Evolutionary conservation across 2,329 filamentous ascomycete species (phyloP), one percentile per base, ranked within the genome.

Genomic region (Pseudogymnoascus sp.): DNA sequence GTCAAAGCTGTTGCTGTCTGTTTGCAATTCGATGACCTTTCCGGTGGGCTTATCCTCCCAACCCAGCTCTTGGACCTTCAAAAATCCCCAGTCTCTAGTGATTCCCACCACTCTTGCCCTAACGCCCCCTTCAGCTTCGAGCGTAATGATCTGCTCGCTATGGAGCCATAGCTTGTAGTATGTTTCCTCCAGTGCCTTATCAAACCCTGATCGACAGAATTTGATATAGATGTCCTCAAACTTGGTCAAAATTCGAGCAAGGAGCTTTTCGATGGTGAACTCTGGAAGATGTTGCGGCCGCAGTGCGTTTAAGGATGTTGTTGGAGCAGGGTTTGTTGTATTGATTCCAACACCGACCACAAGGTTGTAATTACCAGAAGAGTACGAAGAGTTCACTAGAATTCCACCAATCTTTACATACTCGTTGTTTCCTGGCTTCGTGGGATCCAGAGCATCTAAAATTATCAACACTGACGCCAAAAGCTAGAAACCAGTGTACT

Each of bases 1-100:
- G 75, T 99, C 94, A 77, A 99, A 99, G 73, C 92, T 97, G 71
- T 99, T 99, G 72, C 92, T 91, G 73, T 99, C 94, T 73, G 91
- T 97, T 78, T 97, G 92, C 75, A 99, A 75, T 68, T 88, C 84
- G 82, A 89, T 93, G 58, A 88, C 78, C 74, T 82, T 89, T 0
- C 93, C 92, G 0, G 90, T 96, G 2, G 80, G 77, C 60, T 86
- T 78, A 64, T 91, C 90, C 62, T 88, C 82, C 72, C 79, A 82
- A 2, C 86, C 87, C 60, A 95, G 74, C 78, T 97, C 92, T 73
- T 97, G 90, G 0, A 87, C 94, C 65, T 87, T 80, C 66, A 99
- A 71, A 73, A 97, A 77, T 0, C 94, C 94, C 86, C 90, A 97
- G 72, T 97, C 91, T n/a, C 82, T 77, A 4, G 91, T 96, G 65